Evolutionary conservation across 2,329 filamentous ascomycete genomes (phyloP), one percentile per base, ranked within the genome.

Genomic region (Pseudonectria buxi): DNA sequence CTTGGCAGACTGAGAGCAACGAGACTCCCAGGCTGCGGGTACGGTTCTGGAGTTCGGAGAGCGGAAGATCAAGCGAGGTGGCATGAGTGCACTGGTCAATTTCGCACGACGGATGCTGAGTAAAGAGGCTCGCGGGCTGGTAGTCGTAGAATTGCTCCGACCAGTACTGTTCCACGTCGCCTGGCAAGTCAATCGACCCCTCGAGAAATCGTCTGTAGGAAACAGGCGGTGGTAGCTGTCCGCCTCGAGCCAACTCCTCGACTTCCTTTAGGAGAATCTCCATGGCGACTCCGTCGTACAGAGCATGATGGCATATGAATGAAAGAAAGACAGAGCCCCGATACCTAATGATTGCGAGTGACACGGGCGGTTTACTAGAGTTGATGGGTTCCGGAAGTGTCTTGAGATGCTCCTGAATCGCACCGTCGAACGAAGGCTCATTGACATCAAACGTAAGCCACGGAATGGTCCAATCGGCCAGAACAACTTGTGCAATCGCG

Each of bases 201-300:
- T 63, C 57, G 15, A 95, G 61, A 51, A 92, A 92, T 0, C 64
- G 54, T 11, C 72, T 69, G 44, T 86, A 86, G 0, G 72, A 55
- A 0, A 76, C 61, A 0, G 76, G 55, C 0, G 64, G 42, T 0
- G 64, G 58, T 1, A 92, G 61, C 0, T 48, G 7, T 1, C 59
- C 34, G 0, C 68, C 71, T 1, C 57, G 41, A 24, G 81, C 77
- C 3, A 75, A 43, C 2, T 65, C 55, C 49, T 92, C 78, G 2
- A 94, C 64, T 50, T 95, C 88, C 0, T 73, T 58, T 15, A 90
- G 70, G 0, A 95, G 65, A 7, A 70, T 67, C 1, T 71, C 65
- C 51, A 95, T 82, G 0, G 87, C 86, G 25, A 83, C 78, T 0
- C 83, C 89, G 59, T 95, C 89, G 49, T 95, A 94, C 1, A 95